Evolutionary conservation across 768 basidiomycete genomes (phyloP).

Genomic region (Lactarius tabidus): DNA sequence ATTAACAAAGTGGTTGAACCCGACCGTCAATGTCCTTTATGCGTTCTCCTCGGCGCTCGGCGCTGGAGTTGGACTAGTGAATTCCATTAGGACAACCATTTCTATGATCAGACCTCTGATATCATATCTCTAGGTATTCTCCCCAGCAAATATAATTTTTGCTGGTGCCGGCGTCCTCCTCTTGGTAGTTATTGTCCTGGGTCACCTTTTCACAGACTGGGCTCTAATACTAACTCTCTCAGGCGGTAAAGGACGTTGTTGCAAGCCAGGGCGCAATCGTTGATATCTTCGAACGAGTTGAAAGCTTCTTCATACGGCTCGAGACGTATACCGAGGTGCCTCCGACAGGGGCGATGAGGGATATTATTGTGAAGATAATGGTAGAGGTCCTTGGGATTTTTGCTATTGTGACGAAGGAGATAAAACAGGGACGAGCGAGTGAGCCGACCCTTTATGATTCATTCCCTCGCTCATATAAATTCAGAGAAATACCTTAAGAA

Average conservation of each 20-base stretch:
- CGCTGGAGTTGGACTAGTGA: not conserved
- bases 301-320: not conserved
- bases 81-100: not conserved
- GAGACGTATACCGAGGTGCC: not conserved
- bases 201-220: not conserved
- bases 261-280: not conserved
- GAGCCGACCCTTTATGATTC: not conserved
- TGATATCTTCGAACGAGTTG: not conserved
- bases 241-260: not conserved
- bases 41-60: not conserved
- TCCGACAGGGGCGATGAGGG: not conserved
- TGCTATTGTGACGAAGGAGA: not conserved
- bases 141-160: not conserved
- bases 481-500: not conserved
- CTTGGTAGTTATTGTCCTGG: not conserved
- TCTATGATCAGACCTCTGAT: not conserved
- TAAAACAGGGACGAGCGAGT: not conserved
- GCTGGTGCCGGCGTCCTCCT: not conserved
- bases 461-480: not conserved
- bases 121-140: not conserved
- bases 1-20: not conserved
- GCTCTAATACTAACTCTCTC: not conserved
- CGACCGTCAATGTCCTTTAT: not conserved
- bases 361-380: not conserved
- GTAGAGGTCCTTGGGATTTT: not conserved